Conservation (phyloP, 768 basidiomycete species). For the Mycena crocata region DNA sequence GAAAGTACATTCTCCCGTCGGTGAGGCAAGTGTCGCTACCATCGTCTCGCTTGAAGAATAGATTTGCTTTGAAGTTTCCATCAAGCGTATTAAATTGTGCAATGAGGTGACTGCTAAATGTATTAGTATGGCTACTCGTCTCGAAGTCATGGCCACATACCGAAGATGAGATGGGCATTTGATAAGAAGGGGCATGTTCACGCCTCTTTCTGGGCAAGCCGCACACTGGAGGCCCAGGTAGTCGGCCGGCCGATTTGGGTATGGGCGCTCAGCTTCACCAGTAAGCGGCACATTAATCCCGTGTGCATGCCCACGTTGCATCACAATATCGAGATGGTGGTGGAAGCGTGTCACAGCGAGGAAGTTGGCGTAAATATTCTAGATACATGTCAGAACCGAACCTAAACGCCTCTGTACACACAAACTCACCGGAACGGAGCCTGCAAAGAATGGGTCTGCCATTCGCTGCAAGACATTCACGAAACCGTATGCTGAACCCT, state of each 20-base stretch:
- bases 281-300: background rate
- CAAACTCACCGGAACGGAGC: slow-evolving; percentile 15
- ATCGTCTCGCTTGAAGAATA: slow-evolving; percentile 24
- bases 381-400: background rate
- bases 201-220: background rate
- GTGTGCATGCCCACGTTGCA: slow-evolving; percentile 12
- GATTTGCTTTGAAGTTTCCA: too few relatives aligned
- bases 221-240: background rate
- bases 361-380: slow-evolving; percentile 21
- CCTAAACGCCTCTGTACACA: background rate
- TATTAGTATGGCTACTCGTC: too few relatives aligned
- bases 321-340: background rate
- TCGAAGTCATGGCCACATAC: too few relatives aligned
- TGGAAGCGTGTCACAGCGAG: slow-evolving; percentile 9
- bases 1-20: slow-evolving; percentile 22
- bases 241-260: background rate
- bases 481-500: background rate
- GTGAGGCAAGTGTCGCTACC: slow-evolving; percentile 15
- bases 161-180: too few relatives aligned
- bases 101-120: slow-evolving; percentile 2
- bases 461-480: too few relatives aligned
- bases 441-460: too few relatives aligned
- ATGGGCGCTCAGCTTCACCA: background rate
- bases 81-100: background rate
- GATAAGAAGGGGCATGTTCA: too few relatives aligned